Evolutionary conservation across 1,284 basidiomycete species (phyloP), one percentile per base, ranked within the genome.

Genomic region (Malassezia restricta): DNA sequence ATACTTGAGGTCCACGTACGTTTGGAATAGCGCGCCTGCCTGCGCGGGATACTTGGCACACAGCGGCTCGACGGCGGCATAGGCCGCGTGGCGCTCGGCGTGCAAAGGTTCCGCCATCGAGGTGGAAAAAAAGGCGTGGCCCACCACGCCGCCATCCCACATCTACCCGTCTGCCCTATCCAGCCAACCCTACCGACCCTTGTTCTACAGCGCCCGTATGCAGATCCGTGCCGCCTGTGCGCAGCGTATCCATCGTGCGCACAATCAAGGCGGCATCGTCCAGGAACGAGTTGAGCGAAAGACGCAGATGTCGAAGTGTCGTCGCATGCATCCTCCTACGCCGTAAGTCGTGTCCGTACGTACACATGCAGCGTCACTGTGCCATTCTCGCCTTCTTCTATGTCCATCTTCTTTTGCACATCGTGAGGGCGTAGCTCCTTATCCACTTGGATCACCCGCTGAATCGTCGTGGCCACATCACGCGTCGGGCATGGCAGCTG

Each of bases 1-100:
- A 49, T 66, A 59, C 20, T 59, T 58, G 17, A 75, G 62, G 51
- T 75, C 74, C 27, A 61, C 53, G 32, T 58, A 71, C 11, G 73
- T 57, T 38, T 74, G 74, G 17, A 70, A 62, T 31, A 75, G 57
- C 2, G 72, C 52, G 0, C 60, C 48, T 8, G 66, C 59, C 46
- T 74, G 74, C 0, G 41, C n/a, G 5, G 73, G 68, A 41, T 68
- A 72, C 20, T 29, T 43, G 15, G 40, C 24, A 28, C 60, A 60
- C 12, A 64, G 38, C 1, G 57, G 39, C n/a, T 53, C 54, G n/a
- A 64, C 55, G 5, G 50, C 52, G 0, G 56, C 49, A 27, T 50
- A 62, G 8, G 56, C 56, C 2, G 58, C 54, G 31, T 65, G 63
- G 12, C 35, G 24, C 30, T n/a, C 32, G 5, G 51, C 45, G n/a